phyloP scores from a whole-genome alignment of 352 stramenopile species.

The Aphanomyces euteiches region DNA sequence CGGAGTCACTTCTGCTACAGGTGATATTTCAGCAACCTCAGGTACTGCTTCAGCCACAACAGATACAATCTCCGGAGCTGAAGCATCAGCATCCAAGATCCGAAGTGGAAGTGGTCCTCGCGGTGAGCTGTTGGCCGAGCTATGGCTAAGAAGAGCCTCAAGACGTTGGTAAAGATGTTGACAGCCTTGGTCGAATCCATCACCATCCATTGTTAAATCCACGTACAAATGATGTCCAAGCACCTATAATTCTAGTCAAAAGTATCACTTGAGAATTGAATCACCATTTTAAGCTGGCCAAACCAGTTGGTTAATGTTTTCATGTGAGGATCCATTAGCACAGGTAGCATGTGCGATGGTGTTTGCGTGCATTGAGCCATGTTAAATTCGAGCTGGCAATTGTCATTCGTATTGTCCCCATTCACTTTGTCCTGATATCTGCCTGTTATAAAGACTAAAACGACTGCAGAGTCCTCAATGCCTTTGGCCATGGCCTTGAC shows the following conservation, averaged over 20 bases:
- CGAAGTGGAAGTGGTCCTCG: background rate
- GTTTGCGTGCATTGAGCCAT: constrained; percentile 23
- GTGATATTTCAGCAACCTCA: background rate
- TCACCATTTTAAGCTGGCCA: constrained; percentile 20
- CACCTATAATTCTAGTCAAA: background rate
- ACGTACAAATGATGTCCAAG: constrained; percentile 19
- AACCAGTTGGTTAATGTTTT: background rate
- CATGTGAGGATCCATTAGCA: constrained; percentile 21
- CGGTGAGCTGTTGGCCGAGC: background rate
- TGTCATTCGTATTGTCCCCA: constrained; percentile 26
- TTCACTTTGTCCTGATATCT: constrained; percentile 23
- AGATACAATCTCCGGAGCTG: background rate
- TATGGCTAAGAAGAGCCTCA: background rate
- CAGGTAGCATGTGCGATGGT: constrained; percentile 11
- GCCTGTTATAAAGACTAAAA: constrained; percentile 11
- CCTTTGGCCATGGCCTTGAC: constrained; percentile 24
- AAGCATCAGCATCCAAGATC: background rate
- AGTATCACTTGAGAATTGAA: background rate
- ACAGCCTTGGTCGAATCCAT: background rate
- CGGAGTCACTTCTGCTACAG: background rate
- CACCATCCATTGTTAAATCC: constrained; percentile 2
- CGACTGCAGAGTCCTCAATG: constrained; percentile 16
- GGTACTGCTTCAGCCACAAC: background rate
- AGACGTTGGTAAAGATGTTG: constrained; percentile 5
- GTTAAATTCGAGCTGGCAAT: constrained; percentile 27